A percentile compares a stretch with the other conserved stretches of the same genome.
These are phyloP conservation scores for Gaultheria prostrata DNA, from an alignment of 148 eudicot genomes.

Conservation along the genomic window DNA sequence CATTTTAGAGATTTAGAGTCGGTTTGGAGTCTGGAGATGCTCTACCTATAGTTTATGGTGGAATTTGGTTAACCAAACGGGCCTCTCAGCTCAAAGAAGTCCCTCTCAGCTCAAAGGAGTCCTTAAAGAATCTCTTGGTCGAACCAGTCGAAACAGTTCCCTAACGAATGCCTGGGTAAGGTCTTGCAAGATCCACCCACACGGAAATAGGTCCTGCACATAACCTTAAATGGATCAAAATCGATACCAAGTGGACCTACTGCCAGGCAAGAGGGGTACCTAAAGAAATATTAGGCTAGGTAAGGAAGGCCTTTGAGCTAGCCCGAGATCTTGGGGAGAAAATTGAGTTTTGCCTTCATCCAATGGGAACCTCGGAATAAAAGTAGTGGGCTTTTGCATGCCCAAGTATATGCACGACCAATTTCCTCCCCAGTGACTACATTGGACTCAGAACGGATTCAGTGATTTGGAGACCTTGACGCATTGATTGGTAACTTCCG, in stretches of 20 bases:
- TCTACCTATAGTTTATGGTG: background rate
- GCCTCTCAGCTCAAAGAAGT: background rate
- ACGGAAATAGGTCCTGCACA: background rate
- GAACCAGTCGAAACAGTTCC: background rate
- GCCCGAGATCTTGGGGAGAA: background rate
- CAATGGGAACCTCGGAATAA: background rate
- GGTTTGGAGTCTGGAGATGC: background rate
- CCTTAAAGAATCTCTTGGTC: background rate
- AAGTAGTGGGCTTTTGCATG: background rate
- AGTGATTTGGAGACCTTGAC: background rate
- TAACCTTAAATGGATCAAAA: background rate
- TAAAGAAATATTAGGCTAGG: background rate
- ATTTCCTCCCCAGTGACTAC: no score
- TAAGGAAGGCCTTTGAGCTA: background rate
- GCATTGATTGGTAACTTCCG: background rate
- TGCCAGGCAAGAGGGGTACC: background rate
- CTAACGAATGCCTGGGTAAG: background rate
- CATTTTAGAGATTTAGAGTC: background rate
- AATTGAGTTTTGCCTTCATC: background rate
- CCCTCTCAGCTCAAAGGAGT: no score
- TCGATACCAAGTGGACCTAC: background rate
- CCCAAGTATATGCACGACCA: no score
- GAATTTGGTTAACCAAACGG: background rate
- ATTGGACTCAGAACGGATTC: background rate
- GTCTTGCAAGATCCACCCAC: background rate